A percentile compares a stretch with the other conserved stretches of the same genome.
Conservation (phyloP, 2,329 filamentous ascomycete genomes). For the Clonostachys rosea region DNA sequence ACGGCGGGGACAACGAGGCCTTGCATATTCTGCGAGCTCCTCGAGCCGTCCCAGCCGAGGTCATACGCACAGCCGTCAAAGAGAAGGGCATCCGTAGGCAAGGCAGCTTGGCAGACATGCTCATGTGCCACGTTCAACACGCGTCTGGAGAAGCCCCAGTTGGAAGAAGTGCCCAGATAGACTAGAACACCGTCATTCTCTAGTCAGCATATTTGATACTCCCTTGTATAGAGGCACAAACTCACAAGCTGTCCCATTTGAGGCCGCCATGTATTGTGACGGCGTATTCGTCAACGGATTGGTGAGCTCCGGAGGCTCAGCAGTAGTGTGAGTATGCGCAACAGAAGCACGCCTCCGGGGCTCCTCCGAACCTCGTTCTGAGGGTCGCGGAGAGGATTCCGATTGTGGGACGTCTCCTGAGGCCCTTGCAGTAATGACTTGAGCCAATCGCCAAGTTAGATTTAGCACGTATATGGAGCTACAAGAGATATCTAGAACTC, state of each 20-base stretch:
- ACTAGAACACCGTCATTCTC: constrained; percentile 17
- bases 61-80: constrained; percentile 49
- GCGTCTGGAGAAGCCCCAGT: constrained; percentile 48
- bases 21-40: neutral
- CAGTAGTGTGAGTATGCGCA: neutral
- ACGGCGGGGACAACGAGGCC: constrained; percentile 32
- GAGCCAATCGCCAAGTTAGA: no score
- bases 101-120: constrained; percentile 31
- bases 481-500: no score
- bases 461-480: no score
- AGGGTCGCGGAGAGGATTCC: no score
- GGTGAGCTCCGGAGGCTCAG: constrained; percentile 19
- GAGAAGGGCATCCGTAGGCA: constrained; percentile 35
- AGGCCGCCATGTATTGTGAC: constrained; percentile 32
- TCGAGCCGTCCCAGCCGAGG: constrained; percentile 35
- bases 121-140: constrained; percentile 43
- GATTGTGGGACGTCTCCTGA: no score
- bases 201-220: no score
- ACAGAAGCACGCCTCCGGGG: constrained; percentile 2
- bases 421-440: no score
- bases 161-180: constrained; percentile 50
- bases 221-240: constrained; percentile 1
- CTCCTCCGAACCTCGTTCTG: no score
- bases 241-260: constrained; percentile 35
- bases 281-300: constrained; percentile 34